These are phyloP conservation scores for Dunaliella salina DNA, from an alignment of 163 green algal species.

Conservation along the genomic window DNA sequence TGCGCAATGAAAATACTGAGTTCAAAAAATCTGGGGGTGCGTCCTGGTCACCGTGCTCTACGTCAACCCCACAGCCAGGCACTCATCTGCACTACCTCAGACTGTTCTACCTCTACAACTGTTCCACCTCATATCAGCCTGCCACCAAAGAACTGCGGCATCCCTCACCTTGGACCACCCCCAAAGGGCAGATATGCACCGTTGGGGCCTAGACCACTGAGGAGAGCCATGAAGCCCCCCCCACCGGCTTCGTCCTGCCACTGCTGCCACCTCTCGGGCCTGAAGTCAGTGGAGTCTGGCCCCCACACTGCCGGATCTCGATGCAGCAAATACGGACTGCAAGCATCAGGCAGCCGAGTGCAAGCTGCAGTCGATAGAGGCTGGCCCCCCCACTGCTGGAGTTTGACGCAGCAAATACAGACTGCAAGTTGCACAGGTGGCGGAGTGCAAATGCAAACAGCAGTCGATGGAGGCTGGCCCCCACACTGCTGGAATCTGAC, in stretches of 20 bases:
- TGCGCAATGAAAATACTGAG: no score
- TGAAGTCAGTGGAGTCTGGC: constrained; percentile 42
- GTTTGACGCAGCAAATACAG: no score
- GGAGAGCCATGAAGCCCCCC: constrained; percentile 27
- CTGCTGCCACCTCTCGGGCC: constrained; percentile 62
- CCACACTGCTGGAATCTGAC: constrained; percentile 60
- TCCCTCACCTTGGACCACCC: constrained; percentile 46
- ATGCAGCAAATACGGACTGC: constrained; percentile 76
- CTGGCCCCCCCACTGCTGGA: no score
- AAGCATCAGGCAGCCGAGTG: not conserved
- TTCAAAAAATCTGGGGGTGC: no score
- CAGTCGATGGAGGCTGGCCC: constrained; percentile 30
- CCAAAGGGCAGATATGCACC: constrained; percentile 78
- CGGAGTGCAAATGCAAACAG: no score
- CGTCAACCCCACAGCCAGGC: not conserved
- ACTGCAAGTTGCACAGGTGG: no score
- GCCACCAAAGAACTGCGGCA: not conserved
- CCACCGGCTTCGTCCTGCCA: constrained; percentile 17
- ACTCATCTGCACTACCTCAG: not conserved
- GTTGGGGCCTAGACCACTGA: constrained; percentile 64
- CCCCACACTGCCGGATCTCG: constrained; percentile 54
- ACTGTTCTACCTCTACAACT: not conserved
- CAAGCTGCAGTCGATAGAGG: not conserved
- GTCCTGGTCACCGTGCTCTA: not conserved
- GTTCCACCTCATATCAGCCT: not conserved